phyloP scores from a whole-genome alignment of 2,329 filamentous ascomycete genomes.

The Arthrobotrys conoides region DNA sequence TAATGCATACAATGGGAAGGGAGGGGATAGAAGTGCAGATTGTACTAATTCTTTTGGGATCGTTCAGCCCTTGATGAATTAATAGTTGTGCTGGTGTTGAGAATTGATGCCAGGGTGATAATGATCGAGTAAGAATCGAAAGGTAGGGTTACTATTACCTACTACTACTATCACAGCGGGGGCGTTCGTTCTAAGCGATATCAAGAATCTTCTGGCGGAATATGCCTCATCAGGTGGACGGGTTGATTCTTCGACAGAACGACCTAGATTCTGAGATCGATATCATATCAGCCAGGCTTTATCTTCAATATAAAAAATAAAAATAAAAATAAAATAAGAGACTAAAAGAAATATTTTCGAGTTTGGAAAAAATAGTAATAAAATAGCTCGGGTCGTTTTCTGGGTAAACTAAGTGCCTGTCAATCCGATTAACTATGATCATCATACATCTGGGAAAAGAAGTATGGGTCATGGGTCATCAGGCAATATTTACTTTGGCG shows the following conservation, averaged over 20 bases:
- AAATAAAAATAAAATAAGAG: neutral
- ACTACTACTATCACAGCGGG: too few species aligned
- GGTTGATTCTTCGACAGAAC: neutral
- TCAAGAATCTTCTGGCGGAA: constrained; percentile 30
- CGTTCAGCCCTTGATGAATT: neutral
- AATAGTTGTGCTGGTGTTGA: constrained; percentile 3
- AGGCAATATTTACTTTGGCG: constrained; percentile 50
- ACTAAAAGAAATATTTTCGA: neutral
- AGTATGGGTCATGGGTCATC: constrained; percentile 15
- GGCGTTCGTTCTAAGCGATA: constrained; percentile 33
- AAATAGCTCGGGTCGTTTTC: neutral
- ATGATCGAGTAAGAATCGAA: neutral
- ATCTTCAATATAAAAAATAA: too few species aligned
- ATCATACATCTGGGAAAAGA: constrained; percentile 7
- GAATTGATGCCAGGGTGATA: constrained; percentile 21
- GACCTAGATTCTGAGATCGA: constrained; percentile 30
- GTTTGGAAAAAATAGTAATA: neutral
- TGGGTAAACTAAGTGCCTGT: constrained; percentile 42
- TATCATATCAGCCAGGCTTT: too few species aligned
- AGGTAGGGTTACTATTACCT: constrained; percentile 25
- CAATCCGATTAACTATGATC: constrained; percentile 44
- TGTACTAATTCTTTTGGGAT: neutral
- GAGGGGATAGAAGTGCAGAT: neutral
- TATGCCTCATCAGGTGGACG: constrained; percentile 49
- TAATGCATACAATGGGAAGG: too few species aligned